Percentiles rank a stretch among this genome's conserved stretches.
phyloP scores from a whole-genome alignment of 371 early-diverging fungal genomes.

The Lichtheimia ornata region DNA sequence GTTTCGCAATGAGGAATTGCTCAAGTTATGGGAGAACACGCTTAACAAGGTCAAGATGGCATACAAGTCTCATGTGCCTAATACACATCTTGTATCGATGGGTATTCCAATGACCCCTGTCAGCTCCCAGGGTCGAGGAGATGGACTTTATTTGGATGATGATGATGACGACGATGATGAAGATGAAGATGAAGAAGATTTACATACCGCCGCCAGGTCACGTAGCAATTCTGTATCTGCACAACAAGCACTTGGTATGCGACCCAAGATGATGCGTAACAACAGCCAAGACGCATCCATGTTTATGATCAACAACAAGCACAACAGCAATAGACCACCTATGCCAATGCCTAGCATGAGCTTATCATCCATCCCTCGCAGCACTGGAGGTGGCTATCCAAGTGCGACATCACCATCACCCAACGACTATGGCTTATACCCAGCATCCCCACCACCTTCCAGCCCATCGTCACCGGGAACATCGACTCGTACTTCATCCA shows the following conservation, averaged over 20 bases:
- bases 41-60: conserved; percentile 49
- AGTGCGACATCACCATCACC: conserved; percentile 13
- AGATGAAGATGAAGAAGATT: conserved; percentile 39
- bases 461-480: conserved; percentile 56
- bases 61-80: conserved; percentile 23
- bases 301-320: conserved; percentile 9
- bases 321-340: conserved; percentile 19
- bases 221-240: conserved; percentile 29
- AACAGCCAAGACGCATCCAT: conserved; percentile 22
- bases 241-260: conserved; percentile 22
- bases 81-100: conserved; percentile 31
- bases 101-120: conserved; percentile 26
- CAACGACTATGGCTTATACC: conserved; percentile 38
- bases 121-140: conserved; percentile 18
- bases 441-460: conserved; percentile 64
- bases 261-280: conserved; percentile 27
- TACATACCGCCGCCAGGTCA: conserved; percentile 8
- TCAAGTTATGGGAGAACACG: conserved; percentile 81
- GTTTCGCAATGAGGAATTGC: conserved; percentile 89
- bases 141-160: conserved; percentile 28
- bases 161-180: conserved; percentile 41
- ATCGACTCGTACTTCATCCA: not conserved
- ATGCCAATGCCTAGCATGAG: conserved; percentile 31
- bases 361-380: conserved; percentile 36
- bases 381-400: conserved; percentile 26